Percentiles rank a stretch among this genome's conserved stretches.
Conservation (phyloP, 495 filamentous ascomycete genomes). For the Aspergillus sclerotioniger region DNA sequence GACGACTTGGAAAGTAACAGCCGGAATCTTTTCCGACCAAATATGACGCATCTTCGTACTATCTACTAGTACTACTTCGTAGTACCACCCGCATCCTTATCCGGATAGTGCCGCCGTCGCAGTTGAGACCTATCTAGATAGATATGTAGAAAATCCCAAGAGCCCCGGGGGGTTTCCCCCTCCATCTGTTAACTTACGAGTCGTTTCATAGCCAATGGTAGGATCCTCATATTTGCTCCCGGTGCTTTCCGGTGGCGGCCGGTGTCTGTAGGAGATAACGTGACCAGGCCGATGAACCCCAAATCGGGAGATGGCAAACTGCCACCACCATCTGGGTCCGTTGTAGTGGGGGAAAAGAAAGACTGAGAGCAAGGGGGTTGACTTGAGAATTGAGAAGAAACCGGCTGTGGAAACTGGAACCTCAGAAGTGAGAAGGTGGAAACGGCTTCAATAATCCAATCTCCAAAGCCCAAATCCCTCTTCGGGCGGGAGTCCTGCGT, state of each 20-base stretch:
- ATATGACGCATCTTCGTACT: constrained; percentile 8
- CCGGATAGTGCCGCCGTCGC: neutral
- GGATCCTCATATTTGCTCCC: constrained; percentile 2
- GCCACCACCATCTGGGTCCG: neutral
- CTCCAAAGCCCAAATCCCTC: neutral
- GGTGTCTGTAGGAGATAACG: constrained; percentile 26
- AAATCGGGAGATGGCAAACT: constrained; percentile 7
- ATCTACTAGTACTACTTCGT: too few relatives aligned
- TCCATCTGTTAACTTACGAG: neutral
- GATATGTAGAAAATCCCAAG: neutral
- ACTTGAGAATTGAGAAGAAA: constrained; percentile 1
- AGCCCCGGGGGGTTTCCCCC: neutral
- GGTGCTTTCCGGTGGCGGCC: constrained; percentile 13
- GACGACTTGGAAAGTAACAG: too few relatives aligned
- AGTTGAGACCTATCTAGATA: neutral
- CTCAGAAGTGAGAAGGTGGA: constrained; percentile 9
- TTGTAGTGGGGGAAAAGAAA: neutral
- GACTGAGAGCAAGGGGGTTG: constrained; percentile 3
- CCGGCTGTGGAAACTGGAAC: neutral
- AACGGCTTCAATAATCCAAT: constrained; percentile 11
- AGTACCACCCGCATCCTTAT: too few relatives aligned
- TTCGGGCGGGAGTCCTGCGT: neutral
- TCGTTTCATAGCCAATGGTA: neutral
- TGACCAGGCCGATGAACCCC: constrained; percentile 29
- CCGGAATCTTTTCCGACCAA: constrained; percentile 10